phyloP scores from a whole-genome alignment of 805 yeast species.

The Candida taoyuanica region DNA sequence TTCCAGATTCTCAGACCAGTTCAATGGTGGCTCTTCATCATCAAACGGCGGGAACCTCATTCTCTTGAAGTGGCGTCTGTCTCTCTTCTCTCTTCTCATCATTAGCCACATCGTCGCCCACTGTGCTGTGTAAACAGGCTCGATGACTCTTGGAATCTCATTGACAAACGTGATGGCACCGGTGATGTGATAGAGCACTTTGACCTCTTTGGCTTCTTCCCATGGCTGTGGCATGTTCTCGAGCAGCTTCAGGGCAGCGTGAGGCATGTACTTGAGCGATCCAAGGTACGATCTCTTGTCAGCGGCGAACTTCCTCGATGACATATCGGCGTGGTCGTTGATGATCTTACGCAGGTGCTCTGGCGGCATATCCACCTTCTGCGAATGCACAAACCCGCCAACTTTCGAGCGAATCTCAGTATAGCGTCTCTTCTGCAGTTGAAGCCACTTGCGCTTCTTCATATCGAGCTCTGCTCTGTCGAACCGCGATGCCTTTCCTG shows the following conservation, averaged over 20 bases:
- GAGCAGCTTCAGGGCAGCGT: slow-evolving; percentile 79
- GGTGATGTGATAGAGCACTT: slow-evolving; percentile 80
- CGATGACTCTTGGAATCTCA: slow-evolving; percentile 87
- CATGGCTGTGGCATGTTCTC: slow-evolving; percentile 99
- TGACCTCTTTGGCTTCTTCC: slow-evolving; percentile 84
- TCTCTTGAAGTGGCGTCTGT: slow-evolving; percentile 82
- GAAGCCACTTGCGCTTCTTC: slow-evolving; percentile 56
- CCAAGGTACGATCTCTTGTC: slow-evolving; percentile 88
- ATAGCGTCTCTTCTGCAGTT: slow-evolving; percentile 55
- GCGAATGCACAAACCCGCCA: slow-evolving; percentile 50
- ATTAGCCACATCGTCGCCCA: slow-evolving; percentile 93
- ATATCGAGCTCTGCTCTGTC: slow-evolving; percentile 32
- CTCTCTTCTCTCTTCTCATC: slow-evolving; percentile 94
- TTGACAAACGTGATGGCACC: slow-evolving; percentile 96
- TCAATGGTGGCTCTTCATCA: slow-evolving; percentile 92
- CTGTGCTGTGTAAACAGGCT: slow-evolving; percentile 87
- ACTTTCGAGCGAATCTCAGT: slow-evolving; percentile 29
- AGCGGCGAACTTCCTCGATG: slow-evolving; percentile 69
- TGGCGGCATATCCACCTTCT: slow-evolving; percentile 84
- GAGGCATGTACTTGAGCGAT: slow-evolving; percentile 92
- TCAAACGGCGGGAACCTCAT: slow-evolving; percentile 95
- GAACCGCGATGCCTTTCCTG: slow-evolving; percentile 18
- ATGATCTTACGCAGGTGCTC: slow-evolving; percentile 86
- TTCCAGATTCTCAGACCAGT: slow-evolving; percentile 76
- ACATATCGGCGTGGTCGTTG: slow-evolving; percentile 78